Conservation (phyloP, 2,329 filamentous ascomycete species). For the Fusarium sp. region DNA sequence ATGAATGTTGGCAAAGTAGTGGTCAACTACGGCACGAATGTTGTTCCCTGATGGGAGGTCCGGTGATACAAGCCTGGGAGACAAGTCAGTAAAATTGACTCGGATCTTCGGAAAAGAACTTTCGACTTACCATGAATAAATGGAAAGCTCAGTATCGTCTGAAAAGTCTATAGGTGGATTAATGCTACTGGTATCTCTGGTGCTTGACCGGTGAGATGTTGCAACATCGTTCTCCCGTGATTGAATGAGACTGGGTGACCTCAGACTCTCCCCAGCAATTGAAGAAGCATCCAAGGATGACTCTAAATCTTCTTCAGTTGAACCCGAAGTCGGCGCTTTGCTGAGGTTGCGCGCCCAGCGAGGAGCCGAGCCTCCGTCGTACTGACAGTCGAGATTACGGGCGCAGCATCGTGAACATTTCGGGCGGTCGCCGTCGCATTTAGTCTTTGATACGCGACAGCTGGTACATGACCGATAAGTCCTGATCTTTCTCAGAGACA, state of each 20-base stretch:
- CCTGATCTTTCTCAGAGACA: slow-evolving; percentile 54
- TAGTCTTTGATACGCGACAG: slow-evolving; percentile 57
- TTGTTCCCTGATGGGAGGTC: slow-evolving; percentile 52
- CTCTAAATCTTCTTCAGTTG: slow-evolving; percentile 41
- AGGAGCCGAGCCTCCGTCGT: slow-evolving; percentile 55
- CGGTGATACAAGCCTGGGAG: slow-evolving; percentile 51
- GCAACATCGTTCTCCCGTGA: slow-evolving; percentile 42
- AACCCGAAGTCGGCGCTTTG: slow-evolving; percentile 41
- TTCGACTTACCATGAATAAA: slow-evolving; percentile 42
- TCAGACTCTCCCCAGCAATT: slow-evolving; percentile 31
- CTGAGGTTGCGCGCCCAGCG: slow-evolving; percentile 54
- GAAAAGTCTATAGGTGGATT: slow-evolving; percentile 43
- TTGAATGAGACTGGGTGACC: slow-evolving; percentile 43
- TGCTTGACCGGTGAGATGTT: slow-evolving; percentile 37
- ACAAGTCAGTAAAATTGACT: slow-evolving; percentile 6
- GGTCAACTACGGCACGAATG: slow-evolving; percentile 53
- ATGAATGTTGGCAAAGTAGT: slow-evolving; percentile 57
- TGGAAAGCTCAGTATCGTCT: slow-evolving; percentile 46
- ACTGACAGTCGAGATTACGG: slow-evolving; percentile 54
- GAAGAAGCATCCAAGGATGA: slow-evolving; percentile 39
- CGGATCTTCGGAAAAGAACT: not conserved
- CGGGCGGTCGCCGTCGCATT: slow-evolving; percentile 57
- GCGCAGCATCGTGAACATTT: slow-evolving; percentile 53
- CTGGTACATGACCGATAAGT: slow-evolving; percentile 57
- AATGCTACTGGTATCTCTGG: slow-evolving; percentile 38